phyloP scores from a whole-genome alignment of 305 asterid species.

The Vinca major region DNA sequence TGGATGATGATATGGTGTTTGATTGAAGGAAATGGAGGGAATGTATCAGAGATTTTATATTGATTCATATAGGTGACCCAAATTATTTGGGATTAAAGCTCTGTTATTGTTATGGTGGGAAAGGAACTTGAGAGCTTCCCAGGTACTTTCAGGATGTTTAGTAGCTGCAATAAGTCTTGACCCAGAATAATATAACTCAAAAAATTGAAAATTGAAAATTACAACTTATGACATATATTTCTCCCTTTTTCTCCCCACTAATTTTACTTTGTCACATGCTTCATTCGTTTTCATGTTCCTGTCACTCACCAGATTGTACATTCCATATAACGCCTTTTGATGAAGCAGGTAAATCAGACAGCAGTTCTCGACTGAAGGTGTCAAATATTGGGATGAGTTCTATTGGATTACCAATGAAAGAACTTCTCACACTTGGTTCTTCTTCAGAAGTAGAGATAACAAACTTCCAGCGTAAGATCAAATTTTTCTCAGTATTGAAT shows the following conservation, averaged over 20 bases:
- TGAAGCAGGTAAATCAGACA: conserved; percentile 39
- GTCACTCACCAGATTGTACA: background rate
- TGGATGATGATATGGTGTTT: no score
- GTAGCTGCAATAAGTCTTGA: no score
- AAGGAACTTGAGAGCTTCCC: no score
- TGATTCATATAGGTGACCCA: no score
- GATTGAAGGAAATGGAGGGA: no score
- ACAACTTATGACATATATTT: no score
- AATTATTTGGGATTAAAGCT: no score
- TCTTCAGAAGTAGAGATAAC: conserved; percentile 47
- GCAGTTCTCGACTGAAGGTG: conserved; percentile 27
- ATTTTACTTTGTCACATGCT: background rate
- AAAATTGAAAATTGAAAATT: no score
- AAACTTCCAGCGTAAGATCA: conserved; percentile 46
- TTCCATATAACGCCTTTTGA: conserved; percentile 1
- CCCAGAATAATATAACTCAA: no score
- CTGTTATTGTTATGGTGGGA: no score
- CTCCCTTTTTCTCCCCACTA: background rate
- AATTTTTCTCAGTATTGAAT: background rate
- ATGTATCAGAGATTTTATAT: no score
- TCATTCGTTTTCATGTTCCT: conserved; percentile 1
- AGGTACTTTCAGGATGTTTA: no score
- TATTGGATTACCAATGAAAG: conserved; percentile 59
- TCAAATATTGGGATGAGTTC: conserved; percentile 68
- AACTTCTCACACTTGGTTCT: conserved; percentile 48